These are phyloP conservation scores for Fusarium subtropicale DNA, from an alignment of 2,329 filamentous ascomycete genomes.

Conservation along the genomic window DNA sequence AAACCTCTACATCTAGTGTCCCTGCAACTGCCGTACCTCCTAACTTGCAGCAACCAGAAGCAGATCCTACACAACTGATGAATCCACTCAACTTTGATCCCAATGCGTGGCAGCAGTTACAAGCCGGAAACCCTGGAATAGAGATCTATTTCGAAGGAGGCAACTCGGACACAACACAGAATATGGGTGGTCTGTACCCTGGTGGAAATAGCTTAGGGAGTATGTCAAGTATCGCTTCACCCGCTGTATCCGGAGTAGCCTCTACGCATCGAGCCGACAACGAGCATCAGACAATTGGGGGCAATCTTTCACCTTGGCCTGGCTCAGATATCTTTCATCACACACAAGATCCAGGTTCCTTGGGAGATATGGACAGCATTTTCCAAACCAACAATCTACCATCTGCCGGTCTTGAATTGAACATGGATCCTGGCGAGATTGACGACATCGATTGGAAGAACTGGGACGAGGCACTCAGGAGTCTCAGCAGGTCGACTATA, in stretches of 20 bases:
- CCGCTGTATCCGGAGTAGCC: conserved; percentile 24
- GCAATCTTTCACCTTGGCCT: conserved; percentile 25
- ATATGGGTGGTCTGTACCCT: conserved; percentile 8
- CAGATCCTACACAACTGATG: background rate
- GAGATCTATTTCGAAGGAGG: conserved; percentile 29
- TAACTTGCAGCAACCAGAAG: background rate
- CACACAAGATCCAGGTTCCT: background rate
- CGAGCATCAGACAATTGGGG: background rate
- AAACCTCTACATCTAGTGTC: background rate
- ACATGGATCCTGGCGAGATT: conserved; percentile 33
- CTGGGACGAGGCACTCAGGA: conserved; percentile 33
- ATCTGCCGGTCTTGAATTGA: conserved; percentile 18
- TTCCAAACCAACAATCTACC: conserved; percentile 10
- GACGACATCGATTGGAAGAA: conserved; percentile 39
- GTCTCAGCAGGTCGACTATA: conserved; percentile 8
- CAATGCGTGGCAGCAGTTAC: conserved; percentile 16
- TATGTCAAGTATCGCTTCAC: conserved; percentile 32
- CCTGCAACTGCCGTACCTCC: background rate
- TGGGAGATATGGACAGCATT: conserved; percentile 8
- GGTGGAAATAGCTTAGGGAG: conserved; percentile 23
- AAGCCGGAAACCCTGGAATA: conserved; percentile 19
- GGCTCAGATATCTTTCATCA: conserved; percentile 15
- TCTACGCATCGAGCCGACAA: conserved; percentile 11
- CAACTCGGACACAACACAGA: background rate
- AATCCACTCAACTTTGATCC: background rate